A percentile compares a stretch with the other conserved stretches of the same genome.
phyloP scores from a whole-genome alignment of 345 rosid species.

The Trapa incisa region DNA sequence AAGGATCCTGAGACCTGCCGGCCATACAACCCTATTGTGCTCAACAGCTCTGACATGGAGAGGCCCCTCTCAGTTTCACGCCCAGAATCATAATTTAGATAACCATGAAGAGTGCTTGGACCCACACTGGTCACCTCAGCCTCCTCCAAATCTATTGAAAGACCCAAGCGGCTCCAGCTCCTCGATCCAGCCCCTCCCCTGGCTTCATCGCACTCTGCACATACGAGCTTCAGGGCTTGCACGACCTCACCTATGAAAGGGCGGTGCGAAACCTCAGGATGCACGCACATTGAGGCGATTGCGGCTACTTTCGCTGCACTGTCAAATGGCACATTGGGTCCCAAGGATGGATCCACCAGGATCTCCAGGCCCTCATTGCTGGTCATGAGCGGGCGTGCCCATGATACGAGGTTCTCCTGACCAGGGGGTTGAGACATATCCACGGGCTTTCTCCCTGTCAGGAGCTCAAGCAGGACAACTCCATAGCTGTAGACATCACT shows the following conservation, averaged over 20 bases:
- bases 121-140: conserved; percentile 27
- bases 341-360: conserved; percentile 53
- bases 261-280: conserved; percentile 81
- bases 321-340: conserved; percentile 54
- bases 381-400: conserved; percentile 78
- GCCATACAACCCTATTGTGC: conserved; percentile 28
- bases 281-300: conserved; percentile 90
- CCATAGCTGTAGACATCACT: conserved; percentile 99
- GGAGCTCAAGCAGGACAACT: conserved; percentile 90
- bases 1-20: conserved; percentile 32
- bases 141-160: conserved; percentile 33
- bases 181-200: conserved; percentile 40
- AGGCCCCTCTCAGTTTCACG: conserved; percentile 57
- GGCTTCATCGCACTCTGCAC: conserved; percentile 78
- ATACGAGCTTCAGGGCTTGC: conserved; percentile 81
- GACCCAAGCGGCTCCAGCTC: conserved; percentile 34
- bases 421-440: conserved; percentile 88
- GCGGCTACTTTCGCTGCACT: conserved; percentile 82
- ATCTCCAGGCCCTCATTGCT: conserved; percentile 64
- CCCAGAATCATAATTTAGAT: conserved; percentile 39
- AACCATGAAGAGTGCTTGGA: conserved; percentile 32
- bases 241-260: conserved; percentile 95
- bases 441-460: conserved; percentile 76
- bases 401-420: conserved; percentile 81
- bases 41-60: conserved; percentile 31